Evolutionary conservation across 2,329 filamentous ascomycete species (phyloP).

Genomic region (Aureobasidium subglaciale): DNA sequence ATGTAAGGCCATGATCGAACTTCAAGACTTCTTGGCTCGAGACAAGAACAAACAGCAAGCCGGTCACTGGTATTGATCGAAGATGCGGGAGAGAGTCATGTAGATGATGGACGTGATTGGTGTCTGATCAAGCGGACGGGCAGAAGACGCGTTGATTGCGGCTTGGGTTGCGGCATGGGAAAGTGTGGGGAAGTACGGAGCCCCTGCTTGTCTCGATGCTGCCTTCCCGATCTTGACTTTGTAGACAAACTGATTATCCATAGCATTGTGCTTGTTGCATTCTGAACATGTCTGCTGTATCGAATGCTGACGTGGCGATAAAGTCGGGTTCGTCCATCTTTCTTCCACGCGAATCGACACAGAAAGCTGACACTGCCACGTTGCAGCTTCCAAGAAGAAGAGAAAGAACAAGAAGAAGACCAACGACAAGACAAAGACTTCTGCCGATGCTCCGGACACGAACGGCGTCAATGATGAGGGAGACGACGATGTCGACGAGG

Average conservation of each 20-base stretch:
- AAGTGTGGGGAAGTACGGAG: slow-evolving; percentile 12
- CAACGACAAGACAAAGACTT: slow-evolving; percentile 36
- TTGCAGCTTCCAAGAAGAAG: slow-evolving; percentile 45
- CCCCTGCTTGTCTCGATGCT: background rate
- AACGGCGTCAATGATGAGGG: slow-evolving; percentile 30
- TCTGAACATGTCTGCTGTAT: slow-evolving; percentile 18
- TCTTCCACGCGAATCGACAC: background rate
- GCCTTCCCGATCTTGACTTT: background rate
- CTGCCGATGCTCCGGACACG: slow-evolving; percentile 29
- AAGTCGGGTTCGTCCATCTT: slow-evolving; percentile 18
- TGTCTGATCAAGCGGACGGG: background rate
- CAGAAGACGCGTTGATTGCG: background rate
- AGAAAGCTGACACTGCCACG: slow-evolving; percentile 17
- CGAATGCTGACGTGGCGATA: slow-evolving; percentile 15
- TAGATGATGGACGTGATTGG: background rate
- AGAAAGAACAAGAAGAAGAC: slow-evolving; percentile 53
- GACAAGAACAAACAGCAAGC: background rate
- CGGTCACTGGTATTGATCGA: background rate
- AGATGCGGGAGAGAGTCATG: background rate
- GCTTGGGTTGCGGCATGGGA: background rate
- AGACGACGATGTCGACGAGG: slow-evolving; percentile 34
- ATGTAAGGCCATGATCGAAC: background rate
- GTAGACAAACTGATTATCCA: background rate
- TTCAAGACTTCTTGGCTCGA: background rate
- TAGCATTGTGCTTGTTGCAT: background rate